Evolutionary conservation across 352 stramenopile species (phyloP).

Genomic region (Aphanomyces invadans): DNA sequence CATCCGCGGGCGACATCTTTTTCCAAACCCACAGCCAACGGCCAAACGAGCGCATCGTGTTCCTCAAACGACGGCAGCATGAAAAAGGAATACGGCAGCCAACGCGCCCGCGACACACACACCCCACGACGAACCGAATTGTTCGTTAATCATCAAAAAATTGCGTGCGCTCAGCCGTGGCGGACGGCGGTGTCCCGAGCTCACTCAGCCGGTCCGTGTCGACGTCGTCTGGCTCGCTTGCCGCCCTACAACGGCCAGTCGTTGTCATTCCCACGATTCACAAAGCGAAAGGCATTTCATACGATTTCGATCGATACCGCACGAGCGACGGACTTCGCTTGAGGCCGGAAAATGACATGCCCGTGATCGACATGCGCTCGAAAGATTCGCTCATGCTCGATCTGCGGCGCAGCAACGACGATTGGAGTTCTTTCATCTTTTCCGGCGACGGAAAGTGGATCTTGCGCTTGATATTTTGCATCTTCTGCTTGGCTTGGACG

Average conservation of each 20-base stretch:
- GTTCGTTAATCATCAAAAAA: slow-evolving; percentile 1
- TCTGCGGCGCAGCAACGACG: slow-evolving; percentile 2
- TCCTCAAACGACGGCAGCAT: too few species aligned
- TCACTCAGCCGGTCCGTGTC: slow-evolving; percentile 1
- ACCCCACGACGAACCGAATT: too few species aligned
- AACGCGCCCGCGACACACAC: too few species aligned
- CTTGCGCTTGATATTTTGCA: slow-evolving; percentile 10
- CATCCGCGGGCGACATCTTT: background rate
- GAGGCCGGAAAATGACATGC: background rate
- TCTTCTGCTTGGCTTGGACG: slow-evolving; percentile 9
- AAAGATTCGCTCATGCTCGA: slow-evolving; percentile 9
- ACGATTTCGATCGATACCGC: slow-evolving; percentile 12
- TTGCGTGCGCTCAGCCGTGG: background rate
- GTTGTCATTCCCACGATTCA: background rate
- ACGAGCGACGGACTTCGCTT: slow-evolving; percentile 1
- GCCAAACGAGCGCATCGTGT: background rate
- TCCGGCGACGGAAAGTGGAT: slow-evolving; percentile 12
- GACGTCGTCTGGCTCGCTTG: background rate
- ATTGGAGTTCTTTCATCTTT: slow-evolving; percentile 6
- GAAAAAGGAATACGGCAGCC: too few species aligned
- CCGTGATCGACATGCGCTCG: background rate
- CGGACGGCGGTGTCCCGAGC: slow-evolving; percentile 5
- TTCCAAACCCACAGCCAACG: background rate
- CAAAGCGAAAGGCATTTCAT: background rate
- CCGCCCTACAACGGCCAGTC: background rate